Evolutionary conservation across 2,329 filamentous ascomycete species (phyloP).

Genomic region (Colletotrichum gigasporum): DNA sequence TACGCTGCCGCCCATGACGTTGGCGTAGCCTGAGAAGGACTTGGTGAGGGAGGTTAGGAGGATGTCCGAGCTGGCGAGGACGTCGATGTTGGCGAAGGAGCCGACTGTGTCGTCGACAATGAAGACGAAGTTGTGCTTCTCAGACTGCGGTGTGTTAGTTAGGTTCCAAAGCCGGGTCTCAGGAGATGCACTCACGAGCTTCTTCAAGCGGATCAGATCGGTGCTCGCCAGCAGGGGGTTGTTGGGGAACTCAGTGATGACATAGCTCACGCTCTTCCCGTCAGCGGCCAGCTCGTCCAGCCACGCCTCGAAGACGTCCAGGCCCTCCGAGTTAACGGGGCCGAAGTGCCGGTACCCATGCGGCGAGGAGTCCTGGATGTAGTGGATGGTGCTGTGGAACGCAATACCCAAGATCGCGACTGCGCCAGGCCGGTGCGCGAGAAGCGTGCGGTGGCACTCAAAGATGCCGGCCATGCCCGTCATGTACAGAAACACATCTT

Average conservation of each 20-base stretch:
- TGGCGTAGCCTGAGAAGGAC: conserved; percentile 64
- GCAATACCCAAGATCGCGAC: conserved; percentile 59
- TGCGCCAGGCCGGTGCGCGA: conserved; percentile 42
- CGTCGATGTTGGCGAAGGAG: conserved; percentile 60
- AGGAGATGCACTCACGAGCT: conserved; percentile 12
- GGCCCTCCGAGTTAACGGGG: conserved; percentile 48
- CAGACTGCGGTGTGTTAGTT: conserved; percentile 33
- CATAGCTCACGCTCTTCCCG: conserved; percentile 52
- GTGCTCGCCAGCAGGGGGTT: conserved; percentile 47
- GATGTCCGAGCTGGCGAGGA: conserved; percentile 58
- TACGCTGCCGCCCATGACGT: conserved; percentile 63
- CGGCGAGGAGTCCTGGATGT: conserved; percentile 55
- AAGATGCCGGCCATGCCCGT: conserved; percentile 65
- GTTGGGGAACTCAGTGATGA: conserved; percentile 56
- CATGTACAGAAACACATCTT: conserved; percentile 62
- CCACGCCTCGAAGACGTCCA: conserved; percentile 56
- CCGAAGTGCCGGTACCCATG: conserved; percentile 59
- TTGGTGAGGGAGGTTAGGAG: conserved; percentile 66
- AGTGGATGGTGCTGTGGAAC: conserved; percentile 59
- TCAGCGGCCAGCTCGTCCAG: conserved; percentile 49
- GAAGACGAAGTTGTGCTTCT: conserved; percentile 55
- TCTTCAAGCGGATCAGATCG: conserved; percentile 42
- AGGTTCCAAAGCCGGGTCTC: not conserved
- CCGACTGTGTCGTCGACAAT: conserved; percentile 59
- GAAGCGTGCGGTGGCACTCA: conserved; percentile 49